Base-by-base conservation (phyloP, 2,329 filamentous ascomycete genomes). In the Sclerotinia trifoliorum region DNA sequence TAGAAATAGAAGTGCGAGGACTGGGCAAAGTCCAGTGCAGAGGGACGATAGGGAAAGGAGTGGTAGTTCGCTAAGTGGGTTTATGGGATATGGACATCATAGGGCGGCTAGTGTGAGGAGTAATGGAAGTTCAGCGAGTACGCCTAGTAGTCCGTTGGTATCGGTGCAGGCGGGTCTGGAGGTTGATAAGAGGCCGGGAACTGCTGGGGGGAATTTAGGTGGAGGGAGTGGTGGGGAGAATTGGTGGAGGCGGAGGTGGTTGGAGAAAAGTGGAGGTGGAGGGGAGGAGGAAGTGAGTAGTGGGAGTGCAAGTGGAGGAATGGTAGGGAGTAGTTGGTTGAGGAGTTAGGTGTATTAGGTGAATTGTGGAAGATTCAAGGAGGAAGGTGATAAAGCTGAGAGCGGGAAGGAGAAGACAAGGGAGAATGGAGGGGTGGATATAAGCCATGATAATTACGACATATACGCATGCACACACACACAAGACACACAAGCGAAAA, bases 151-250 rank as follows among this genome's bases (percentile, higher is more conserved):
- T 49, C 63, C 63, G 5, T 58, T 65, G 21, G 51, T 13, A 2
- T 13, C 26, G 1, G n/a, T 39, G 35, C 56, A 67, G 29, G 13
- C 65, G 24, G 65, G 65, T 0, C 54, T 67, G 11, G 57, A 67
- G 32, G 46, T 46, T 42, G 56, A 48, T 61, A 17, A n/a, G 44
- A 49, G 54, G 19, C 65, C 56, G 17, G 56, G 29, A 17, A 61
- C 48, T 21, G 70, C 86, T 87, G 39, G 86, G 90, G 44, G 86
- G 88, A n/a, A n/a, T n/a, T n/a, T n/a, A n/a, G 35, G 86, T 90
- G 39, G 86, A 92, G 74, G 71, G 17, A 5, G 3, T 32, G 7
- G 85, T 15, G 44, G 73, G 66, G 4, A 70, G 70, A 49, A 75
- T 77, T n/a, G 35, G 86, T 90, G 39, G 86, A 92, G 74, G 71